Evolutionary conservation across 1,284 basidiomycete genomes (phyloP).

Genomic region (Ganoderma lucidum): DNA sequence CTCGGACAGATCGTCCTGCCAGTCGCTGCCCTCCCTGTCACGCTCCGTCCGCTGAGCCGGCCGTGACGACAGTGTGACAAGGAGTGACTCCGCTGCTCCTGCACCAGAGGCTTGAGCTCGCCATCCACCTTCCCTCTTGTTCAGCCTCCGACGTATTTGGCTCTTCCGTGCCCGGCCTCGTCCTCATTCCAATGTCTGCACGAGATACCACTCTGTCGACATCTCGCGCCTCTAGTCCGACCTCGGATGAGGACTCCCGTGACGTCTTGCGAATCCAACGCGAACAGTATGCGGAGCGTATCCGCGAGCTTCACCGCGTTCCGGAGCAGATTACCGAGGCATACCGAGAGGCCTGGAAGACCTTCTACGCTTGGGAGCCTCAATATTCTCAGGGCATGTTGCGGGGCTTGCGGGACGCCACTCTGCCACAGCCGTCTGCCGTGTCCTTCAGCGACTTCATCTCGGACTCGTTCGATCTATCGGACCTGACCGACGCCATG

Average conservation of each 20-base stretch:
- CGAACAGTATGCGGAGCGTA: conserved; percentile 18
- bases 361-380: conserved; percentile 48
- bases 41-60: neutral
- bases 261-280: conserved; percentile 14
- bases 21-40: conserved; percentile 20
- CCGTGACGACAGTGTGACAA: conserved; percentile 16
- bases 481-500: conserved; percentile 14
- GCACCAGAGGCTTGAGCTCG: neutral
- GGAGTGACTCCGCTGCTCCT: conserved; percentile 2
- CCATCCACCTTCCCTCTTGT: neutral
- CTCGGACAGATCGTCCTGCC: conserved; percentile 13
- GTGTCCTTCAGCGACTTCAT: neutral
- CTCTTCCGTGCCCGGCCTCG: neutral
- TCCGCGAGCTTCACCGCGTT: conserved; percentile 19
- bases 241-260: conserved; percentile 6
- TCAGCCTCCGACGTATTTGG: neutral
- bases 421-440: neutral
- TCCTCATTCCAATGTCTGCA: neutral
- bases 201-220: neutral
- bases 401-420: conserved; percentile 14
- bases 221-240: neutral
- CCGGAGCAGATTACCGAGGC: conserved; percentile 9
- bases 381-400: conserved; percentile 24
- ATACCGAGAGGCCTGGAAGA: conserved; percentile 41
- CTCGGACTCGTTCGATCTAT: neutral